Base-by-base conservation (phyloP, 1,139 yeast genomes). In the Sugiyamaella novakii region DNA sequence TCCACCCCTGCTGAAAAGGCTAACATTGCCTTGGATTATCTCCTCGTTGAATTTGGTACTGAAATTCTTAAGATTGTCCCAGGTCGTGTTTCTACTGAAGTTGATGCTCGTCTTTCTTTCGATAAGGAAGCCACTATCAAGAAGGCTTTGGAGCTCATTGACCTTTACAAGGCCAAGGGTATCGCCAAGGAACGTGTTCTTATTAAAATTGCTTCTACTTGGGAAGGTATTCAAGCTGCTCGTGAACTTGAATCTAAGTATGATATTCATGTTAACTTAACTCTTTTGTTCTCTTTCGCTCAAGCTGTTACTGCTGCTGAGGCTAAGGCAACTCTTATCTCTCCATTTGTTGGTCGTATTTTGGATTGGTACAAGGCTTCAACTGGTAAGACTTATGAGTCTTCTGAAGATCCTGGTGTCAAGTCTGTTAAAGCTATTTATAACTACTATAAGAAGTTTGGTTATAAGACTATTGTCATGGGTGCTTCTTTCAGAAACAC, bases 221-320 rank as follows among this genome's bases (percentile, higher is more conserved):
- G 94, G 88, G 98, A 92, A 77, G 98, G 98, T 79, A 92, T 92
- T 71, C 96, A 88, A 75, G 98, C 98, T 63, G 98, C 99, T 54
- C 82, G 84, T 71, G 96, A 87, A 73, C 81, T 94, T 71, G 98
- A 94, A 78, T 72, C 83, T 59, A 83, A 92, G 74, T 80, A 92
- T 77, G 89, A 83, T 50, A 81, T 92, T 65, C 98, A 92, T 84
- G 83, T 87, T 77, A 92, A 92, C 82, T 80, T 92, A 79, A 94
- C 98, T 54, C 78, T 92, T 64, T 80, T 94, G 69, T 92, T 92
- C 83, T 87, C 97, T 42, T 87, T 88, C 67, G 87, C 82, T 54
- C 98, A 92, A 78, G 99, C 98, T 58, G 97, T 92, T 69, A 97
- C 99, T 55, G 87, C 95, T 76, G 98, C 98, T 61, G 99, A 92